phyloP scores from a whole-genome alignment of 371 early-diverging fungal genomes.

The Scutellospora calospora region DNA sequence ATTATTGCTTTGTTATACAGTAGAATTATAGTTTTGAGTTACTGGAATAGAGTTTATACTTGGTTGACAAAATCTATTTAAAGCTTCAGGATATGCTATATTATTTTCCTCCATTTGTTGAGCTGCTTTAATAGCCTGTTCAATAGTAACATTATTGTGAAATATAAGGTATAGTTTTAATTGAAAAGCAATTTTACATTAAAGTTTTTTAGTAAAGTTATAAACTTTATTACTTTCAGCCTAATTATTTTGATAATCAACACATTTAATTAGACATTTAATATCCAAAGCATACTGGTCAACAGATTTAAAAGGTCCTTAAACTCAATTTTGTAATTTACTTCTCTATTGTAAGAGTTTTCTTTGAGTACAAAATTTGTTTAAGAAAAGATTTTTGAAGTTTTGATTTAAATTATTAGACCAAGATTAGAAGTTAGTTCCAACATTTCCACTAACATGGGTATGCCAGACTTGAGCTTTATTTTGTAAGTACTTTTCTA shows the following conservation, averaged over 20 bases:
- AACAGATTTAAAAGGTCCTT: neutral
- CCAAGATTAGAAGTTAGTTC: neutral
- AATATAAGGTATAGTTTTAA: neutral
- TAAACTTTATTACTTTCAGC: neutral
- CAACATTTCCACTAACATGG: neutral
- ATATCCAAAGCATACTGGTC: neutral
- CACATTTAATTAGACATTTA: neutral
- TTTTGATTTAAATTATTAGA: neutral
- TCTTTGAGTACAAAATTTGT: neutral
- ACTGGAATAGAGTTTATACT: neutral
- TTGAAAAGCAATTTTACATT: neutral
- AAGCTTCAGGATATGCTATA: neutral
- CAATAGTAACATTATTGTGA: neutral
- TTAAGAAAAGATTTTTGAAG: neutral
- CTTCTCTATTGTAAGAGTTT: neutral
- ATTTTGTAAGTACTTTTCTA: neutral
- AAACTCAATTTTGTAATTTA: neutral
- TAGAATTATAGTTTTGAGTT: neutral
- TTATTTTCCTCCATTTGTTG: neutral
- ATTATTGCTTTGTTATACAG: no score
- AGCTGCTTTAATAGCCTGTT: neutral
- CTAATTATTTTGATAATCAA: neutral
- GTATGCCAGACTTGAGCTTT: neutral
- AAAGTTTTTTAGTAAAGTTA: neutral
- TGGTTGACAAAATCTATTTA: neutral